Base-by-base conservation (phyloP, 768 basidiomycete species). In the Strobilomyces echinocephalus region DNA sequence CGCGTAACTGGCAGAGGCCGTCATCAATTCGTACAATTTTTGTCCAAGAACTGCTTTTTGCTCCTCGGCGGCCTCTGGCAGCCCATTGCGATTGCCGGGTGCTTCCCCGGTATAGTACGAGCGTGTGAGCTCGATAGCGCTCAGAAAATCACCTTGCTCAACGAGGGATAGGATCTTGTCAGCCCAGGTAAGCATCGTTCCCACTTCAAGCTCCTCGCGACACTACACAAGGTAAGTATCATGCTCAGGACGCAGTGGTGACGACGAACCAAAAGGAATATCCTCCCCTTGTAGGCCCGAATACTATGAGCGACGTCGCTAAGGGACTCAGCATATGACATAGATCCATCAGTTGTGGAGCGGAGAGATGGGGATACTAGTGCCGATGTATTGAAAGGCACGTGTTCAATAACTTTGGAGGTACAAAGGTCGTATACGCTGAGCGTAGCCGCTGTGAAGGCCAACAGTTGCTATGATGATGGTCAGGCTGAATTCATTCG, bases 141-240 rank as follows among this genome's bases (percentile, higher is more conserved):
- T 81, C 41, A 98, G 76, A 65, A 97, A 95, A 64, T 97, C 85
- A 14, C 94, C 93, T 10, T 79, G 77, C 63, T 91, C 80, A 26
- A 98, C 93, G 43, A 86, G 80, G 1, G 82, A 77, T 41, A 99
- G 74, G 21, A 98, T 85, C 41, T 87, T 84, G 67, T 99, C 97
- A 6, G 95, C 92, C 97, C 97, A 99, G 1, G 92, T 91, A 30
- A 94, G 74, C 20, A 98, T 75, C 2, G 88, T 90, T 26, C 93
- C 97, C 3, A 88, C 92, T 64, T 80, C 78, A 1, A 97, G 57
- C 45, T 81, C 80, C 52, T 84, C 75, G 48, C 77, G 76, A 44
- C 81, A 80, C 91, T 89, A 59, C 30, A n/a, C 49, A 20, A 51
- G 26, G 41, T 65, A 11, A 60, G 42, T 43, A 50, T 42, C 21